These are phyloP conservation scores for Trichoderma sp. DNA, from an alignment of 2,329 filamentous ascomycete genomes.

Conservation along the genomic window DNA sequence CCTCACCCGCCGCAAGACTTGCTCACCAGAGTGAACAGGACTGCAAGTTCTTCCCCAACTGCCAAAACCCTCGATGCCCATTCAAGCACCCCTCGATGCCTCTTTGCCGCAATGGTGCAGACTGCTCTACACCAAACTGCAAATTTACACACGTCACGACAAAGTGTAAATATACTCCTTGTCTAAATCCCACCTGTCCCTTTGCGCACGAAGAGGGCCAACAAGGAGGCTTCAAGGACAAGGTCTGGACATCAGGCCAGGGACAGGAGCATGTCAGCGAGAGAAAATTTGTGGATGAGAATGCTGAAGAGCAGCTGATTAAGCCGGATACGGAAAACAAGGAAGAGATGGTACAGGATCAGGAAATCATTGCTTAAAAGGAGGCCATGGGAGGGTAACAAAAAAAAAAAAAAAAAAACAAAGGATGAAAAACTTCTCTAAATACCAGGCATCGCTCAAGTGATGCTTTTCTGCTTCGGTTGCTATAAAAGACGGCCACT, in stretches of 20 bases:
- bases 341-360: slow-evolving; percentile 41
- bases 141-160: slow-evolving; percentile 85
- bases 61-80: slow-evolving; percentile 79
- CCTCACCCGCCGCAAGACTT: slow-evolving; percentile 77
- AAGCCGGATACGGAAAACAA: slow-evolving; percentile 51
- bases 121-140: slow-evolving; percentile 78
- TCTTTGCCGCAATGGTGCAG: slow-evolving; percentile 84
- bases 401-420: background rate
- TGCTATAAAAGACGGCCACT: slow-evolving; percentile 1
- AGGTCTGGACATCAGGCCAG: slow-evolving; percentile 76
- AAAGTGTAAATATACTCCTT: slow-evolving; percentile 87
- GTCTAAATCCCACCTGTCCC: slow-evolving; percentile 79
- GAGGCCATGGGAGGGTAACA: slow-evolving; percentile 17
- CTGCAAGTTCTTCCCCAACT: slow-evolving; percentile 90
- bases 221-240: slow-evolving; percentile 78
- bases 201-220: slow-evolving; percentile 93
- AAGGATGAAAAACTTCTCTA: slow-evolving; percentile 16
- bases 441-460: slow-evolving; percentile 17
- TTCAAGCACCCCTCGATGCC: slow-evolving; percentile 88
- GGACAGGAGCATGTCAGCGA: slow-evolving; percentile 73
- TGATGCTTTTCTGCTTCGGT: slow-evolving; percentile 1
- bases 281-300: slow-evolving; percentile 78
- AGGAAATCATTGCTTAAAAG: slow-evolving; percentile 38
- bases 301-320: slow-evolving; percentile 66
- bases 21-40: slow-evolving; percentile 79